Evolutionary conservation across 192 early-diverging fungal genomes (phyloP).

Genomic region (Coemansia umbellata): DNA sequence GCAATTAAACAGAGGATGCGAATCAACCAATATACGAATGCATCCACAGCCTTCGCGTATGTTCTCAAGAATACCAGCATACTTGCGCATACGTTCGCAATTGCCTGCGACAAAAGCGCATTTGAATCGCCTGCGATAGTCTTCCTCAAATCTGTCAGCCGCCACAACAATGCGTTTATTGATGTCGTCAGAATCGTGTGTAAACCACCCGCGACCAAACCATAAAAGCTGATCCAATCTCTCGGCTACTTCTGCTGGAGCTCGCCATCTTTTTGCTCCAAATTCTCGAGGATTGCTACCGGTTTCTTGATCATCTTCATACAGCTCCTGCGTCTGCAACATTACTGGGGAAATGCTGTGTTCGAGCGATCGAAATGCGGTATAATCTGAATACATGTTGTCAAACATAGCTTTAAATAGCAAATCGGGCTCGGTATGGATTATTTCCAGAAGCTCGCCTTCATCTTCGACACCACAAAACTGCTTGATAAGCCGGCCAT

Average conservation of each 20-base stretch:
- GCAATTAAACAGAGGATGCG: slow-evolving; percentile 34
- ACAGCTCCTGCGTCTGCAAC: background rate
- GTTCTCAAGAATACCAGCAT: slow-evolving; percentile 18
- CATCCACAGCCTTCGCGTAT: slow-evolving; percentile 39
- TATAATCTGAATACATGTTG: slow-evolving; percentile 21
- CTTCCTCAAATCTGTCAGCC: slow-evolving; percentile 24
- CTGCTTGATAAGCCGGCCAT: slow-evolving; percentile 11
- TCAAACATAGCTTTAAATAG: slow-evolving; percentile 44
- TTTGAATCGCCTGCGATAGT: slow-evolving; percentile 14
- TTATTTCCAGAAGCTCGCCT: slow-evolving; percentile 16
- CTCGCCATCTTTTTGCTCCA: background rate
- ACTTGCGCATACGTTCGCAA: slow-evolving; percentile 13
- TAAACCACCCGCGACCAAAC: slow-evolving; percentile 32
- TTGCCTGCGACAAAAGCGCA: slow-evolving; percentile 14
- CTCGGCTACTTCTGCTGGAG: slow-evolving; percentile 21
- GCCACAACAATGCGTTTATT: slow-evolving; percentile 25
- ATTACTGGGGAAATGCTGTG: slow-evolving; percentile 1
- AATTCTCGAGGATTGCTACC: too few relatives aligned
- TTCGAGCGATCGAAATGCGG: slow-evolving; percentile 19
- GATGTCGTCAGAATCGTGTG: slow-evolving; percentile 4
- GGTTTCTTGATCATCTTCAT: background rate
- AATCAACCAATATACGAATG: slow-evolving; percentile 22
- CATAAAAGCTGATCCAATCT: slow-evolving; percentile 49
- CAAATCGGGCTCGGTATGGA: slow-evolving; percentile 29
- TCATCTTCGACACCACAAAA: slow-evolving; percentile 30